Evolutionary conservation across 306 rosid species (phyloP), one percentile per base, ranked within the genome.

Genomic region (Carpinus fangiana): DNA sequence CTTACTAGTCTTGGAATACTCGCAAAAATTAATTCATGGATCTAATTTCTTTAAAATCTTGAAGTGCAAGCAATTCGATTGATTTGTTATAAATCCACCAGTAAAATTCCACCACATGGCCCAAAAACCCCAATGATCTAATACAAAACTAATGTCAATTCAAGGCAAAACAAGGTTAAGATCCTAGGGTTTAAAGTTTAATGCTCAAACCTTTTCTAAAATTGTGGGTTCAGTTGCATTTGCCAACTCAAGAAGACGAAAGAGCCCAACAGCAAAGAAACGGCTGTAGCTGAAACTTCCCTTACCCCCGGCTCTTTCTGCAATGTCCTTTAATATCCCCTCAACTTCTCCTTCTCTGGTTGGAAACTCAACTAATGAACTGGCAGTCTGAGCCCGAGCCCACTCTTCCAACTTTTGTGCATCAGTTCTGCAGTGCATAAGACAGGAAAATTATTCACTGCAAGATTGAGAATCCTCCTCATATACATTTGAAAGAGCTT

Each of bases 241-340:
- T 76, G 97, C 94, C 94, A 96, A 83, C 83, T 96, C 99, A 73
- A 93, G 94, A 73, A 96, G 88, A 46, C 99, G 98, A 73, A 96
- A 96, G 68, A 96, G 93, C 74, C 98, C 98, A 69, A 96, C 85
- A 55, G 99, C 99, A 82, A 96, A 93, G 90, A 96, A 96, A 45
- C 98, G 97, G 77, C 98, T 96, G 82, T 96, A 96, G 79, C 97
- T 87, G 86, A 96, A 96, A 80, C 80, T 87, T 54, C 88, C 90
- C 84, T 93, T 90, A 67, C 90, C 84, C 23, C 89, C 90, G 12
- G 96, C 98, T 84, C 98, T 90, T 82, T 88, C 97, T 72, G 97
- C 89, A 81, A 96, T 93, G 87, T 90, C 92, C 85, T 93, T 93
- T 82, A 96, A 71, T 17, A 77, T 56, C 46, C 88, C 90, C 88